A percentile compares a stretch with the other conserved stretches of the same genome.
Conservation (phyloP, 2,329 filamentous ascomycete species). For the Penicillium sp. region DNA sequence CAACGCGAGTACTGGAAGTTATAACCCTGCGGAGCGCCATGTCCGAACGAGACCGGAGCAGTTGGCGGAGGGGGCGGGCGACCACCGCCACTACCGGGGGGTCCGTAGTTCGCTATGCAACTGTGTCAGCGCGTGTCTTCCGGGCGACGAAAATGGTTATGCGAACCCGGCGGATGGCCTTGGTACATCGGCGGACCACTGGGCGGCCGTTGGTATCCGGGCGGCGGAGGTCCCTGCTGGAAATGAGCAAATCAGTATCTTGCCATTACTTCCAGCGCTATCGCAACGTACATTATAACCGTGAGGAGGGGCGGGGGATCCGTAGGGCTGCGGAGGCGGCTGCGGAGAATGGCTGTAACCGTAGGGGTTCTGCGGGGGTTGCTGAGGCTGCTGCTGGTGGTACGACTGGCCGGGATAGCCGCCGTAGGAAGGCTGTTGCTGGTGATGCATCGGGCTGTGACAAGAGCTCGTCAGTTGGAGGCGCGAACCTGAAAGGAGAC, state of each 20-base stretch:
- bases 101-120: constrained; percentile 15
- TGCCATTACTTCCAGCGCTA: background rate
- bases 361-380: constrained; percentile 37
- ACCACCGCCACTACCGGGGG: constrained; percentile 14
- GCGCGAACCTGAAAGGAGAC: constrained; percentile 7
- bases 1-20: constrained; percentile 89
- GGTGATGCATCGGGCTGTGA: constrained; percentile 35
- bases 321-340: constrained; percentile 32
- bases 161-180: constrained; percentile 40
- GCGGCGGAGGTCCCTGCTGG: constrained; percentile 27
- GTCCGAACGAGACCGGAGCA: constrained; percentile 69
- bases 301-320: constrained; percentile 29
- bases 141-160: background rate
- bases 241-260: background rate
- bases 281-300: constrained; percentile 38
- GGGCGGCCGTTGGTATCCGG: constrained; percentile 35
- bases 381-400: constrained; percentile 46
- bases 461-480: constrained; percentile 1
- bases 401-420: constrained; percentile 40
- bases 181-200: constrained; percentile 40
- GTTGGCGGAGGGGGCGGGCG: constrained; percentile 65
- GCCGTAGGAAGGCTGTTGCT: constrained; percentile 35
- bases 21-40: constrained; percentile 76
- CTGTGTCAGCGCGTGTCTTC: background rate
- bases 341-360: constrained; percentile 46